A percentile compares a stretch with the other conserved stretches of the same genome.
These are phyloP conservation scores for Penicillium crustosum DNA, from an alignment of 2,329 filamentous ascomycete species.

Conservation along the genomic window DNA sequence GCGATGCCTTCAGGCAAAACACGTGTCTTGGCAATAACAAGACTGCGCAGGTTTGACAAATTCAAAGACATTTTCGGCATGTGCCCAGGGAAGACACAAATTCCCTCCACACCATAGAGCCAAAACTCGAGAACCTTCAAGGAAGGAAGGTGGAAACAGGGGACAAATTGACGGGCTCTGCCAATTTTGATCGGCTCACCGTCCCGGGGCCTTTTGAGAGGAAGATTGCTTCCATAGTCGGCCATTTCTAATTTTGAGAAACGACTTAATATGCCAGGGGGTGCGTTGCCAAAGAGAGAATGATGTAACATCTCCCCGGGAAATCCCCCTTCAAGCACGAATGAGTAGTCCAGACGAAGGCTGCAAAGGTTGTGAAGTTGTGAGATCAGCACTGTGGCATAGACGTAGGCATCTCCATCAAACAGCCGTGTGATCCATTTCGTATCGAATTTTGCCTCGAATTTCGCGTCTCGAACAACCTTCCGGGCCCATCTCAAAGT, in stretches of 20 bases:
- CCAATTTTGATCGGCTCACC: too few relatives aligned
- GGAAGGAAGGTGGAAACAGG: slow-evolving; percentile 10
- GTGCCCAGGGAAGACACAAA: neutral
- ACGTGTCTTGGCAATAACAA: neutral
- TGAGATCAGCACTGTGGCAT: neutral
- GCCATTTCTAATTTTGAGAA: slow-evolving; percentile 1
- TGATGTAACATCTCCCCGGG: neutral
- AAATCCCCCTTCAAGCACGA: neutral
- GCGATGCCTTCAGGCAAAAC: neutral
- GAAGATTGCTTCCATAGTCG: slow-evolving; percentile 4
- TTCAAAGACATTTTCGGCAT: neutral
- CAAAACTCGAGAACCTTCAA: slow-evolving; percentile 7
- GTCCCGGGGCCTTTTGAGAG: neutral
- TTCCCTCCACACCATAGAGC: neutral
- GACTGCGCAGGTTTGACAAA: neutral
- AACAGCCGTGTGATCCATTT: neutral
- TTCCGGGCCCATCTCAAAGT: neutral
- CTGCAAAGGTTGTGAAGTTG: slow-evolving; percentile 4
- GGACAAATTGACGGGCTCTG: neutral
- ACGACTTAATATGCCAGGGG: neutral
- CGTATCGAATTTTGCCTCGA: neutral
- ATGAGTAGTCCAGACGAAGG: slow-evolving; percentile 1
- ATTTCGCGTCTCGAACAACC: neutral
- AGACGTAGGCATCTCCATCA: neutral
- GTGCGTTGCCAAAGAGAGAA: neutral